phyloP scores from a whole-genome alignment of 129 eudicot genomes.

The Chrysanthemum makinoi region DNA sequence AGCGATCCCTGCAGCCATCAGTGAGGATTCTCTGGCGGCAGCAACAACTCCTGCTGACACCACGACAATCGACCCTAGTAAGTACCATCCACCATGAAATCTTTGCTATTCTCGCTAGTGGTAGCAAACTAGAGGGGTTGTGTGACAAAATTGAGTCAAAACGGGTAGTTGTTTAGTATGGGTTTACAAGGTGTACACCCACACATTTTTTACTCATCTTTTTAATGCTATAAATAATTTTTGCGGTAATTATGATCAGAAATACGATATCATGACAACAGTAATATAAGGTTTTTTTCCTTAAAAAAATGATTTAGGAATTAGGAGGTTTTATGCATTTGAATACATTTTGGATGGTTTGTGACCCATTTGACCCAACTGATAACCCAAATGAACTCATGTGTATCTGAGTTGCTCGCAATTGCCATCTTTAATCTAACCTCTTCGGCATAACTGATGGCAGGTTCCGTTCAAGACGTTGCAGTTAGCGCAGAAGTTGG shows the following conservation, averaged over 20 bases:
- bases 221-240: background rate
- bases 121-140: background rate
- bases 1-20: background rate
- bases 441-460: constrained; percentile 5
- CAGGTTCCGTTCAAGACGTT: constrained; percentile 25
- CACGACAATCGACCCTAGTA: constrained; percentile 14
- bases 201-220: background rate
- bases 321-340: background rate
- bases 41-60: constrained; percentile 9
- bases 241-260: background rate
- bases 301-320: too few relatives aligned
- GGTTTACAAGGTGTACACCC: background rate
- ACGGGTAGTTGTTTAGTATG: background rate
- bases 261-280: background rate
- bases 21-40: constrained; percentile 7
- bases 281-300: background rate
- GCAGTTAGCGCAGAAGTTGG: constrained; percentile 18
- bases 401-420: background rate
- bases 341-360: background rate
- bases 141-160: background rate
- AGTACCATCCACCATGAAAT: constrained; percentile 11
- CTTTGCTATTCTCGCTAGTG: background rate
- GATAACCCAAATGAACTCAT: background rate
- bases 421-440: background rate
- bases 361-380: background rate